Conservation (phyloP, 306 rosid species). For the Vicia sativa region DNA sequence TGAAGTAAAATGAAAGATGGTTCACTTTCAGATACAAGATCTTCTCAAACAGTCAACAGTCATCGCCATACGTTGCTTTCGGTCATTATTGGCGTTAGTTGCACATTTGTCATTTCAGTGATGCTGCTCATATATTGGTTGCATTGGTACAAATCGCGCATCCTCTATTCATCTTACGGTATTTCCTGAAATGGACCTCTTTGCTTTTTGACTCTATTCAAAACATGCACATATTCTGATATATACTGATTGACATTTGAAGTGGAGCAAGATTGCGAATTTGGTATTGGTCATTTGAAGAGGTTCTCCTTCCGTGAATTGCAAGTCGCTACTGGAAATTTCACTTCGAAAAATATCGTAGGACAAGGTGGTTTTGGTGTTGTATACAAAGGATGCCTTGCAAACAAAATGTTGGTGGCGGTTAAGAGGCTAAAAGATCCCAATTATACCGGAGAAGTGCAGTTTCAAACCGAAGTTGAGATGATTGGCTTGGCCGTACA, state of each 20-base stretch:
- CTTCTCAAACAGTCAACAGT: slow-evolving; percentile 46
- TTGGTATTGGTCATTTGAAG: slow-evolving; percentile 81
- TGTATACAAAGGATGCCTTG: slow-evolving; percentile 88
- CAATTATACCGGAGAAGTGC: slow-evolving; percentile 92
- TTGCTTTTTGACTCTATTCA: slow-evolving; percentile 17
- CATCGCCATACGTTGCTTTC: slow-evolving; percentile 68
- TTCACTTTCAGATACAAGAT: slow-evolving; percentile 58
- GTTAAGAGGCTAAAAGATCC: slow-evolving; percentile 98
- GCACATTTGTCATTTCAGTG: slow-evolving; percentile 70
- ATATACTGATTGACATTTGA: slow-evolving; percentile 42
- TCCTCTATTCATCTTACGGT: slow-evolving; percentile 80
- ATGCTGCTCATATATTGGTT: slow-evolving; percentile 71
- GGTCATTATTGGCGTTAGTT: slow-evolving; percentile 71
- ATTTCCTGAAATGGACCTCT: slow-evolving; percentile 47
- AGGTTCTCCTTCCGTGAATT: slow-evolving; percentile 88
- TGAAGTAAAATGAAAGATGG: slow-evolving; percentile 9
- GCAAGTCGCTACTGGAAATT: slow-evolving; percentile 83
- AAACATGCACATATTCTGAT: slow-evolving; percentile 32
- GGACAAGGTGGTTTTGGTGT: slow-evolving; percentile 99
- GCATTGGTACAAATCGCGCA: slow-evolving; percentile 76
- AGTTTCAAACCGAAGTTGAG: slow-evolving; percentile 98
- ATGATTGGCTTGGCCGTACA: slow-evolving; percentile 98
- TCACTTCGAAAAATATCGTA: slow-evolving; percentile 70
- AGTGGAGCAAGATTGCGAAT: slow-evolving; percentile 92
- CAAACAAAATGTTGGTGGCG: slow-evolving; percentile 79